phyloP scores from a whole-genome alignment of 148 eudicot species.

The Drosera capensis region DNA sequence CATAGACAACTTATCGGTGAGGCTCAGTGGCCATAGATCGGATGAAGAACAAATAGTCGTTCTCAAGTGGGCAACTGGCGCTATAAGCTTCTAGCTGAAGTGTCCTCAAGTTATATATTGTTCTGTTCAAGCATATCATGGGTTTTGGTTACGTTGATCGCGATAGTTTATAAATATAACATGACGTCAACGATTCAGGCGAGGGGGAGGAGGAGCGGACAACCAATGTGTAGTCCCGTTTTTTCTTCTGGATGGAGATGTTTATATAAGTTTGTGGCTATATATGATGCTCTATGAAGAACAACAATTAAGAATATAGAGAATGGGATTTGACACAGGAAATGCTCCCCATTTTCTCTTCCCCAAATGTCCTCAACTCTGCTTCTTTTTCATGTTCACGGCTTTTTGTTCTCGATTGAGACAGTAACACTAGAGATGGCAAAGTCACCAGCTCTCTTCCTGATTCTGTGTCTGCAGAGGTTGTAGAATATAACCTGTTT shows the following conservation, averaged over 20 bases:
- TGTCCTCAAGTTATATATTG: neutral
- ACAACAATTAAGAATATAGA: neutral
- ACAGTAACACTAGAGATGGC: no score
- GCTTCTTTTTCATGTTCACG: no score
- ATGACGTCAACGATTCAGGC: neutral
- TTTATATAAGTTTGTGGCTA: neutral
- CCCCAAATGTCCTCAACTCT: neutral
- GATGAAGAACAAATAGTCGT: no score
- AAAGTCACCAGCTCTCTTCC: neutral
- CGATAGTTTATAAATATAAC: neutral
- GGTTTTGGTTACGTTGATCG: neutral
- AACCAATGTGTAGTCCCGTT: neutral
- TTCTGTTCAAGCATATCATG: neutral
- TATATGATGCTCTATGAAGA: neutral
- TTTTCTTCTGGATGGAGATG: conserved; percentile 1
- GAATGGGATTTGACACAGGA: neutral
- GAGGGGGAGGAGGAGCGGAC: neutral
- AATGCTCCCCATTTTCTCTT: neutral
- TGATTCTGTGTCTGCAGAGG: no score
- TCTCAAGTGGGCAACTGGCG: no score
- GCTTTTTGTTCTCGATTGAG: neutral
- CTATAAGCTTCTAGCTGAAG: neutral
- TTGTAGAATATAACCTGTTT: no score
- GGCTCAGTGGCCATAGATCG: neutral
- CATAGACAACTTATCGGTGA: neutral